These are phyloP conservation scores for Podosphaera aphanis DNA, from an alignment of 2,329 filamentous ascomycete genomes.

Conservation along the genomic window DNA sequence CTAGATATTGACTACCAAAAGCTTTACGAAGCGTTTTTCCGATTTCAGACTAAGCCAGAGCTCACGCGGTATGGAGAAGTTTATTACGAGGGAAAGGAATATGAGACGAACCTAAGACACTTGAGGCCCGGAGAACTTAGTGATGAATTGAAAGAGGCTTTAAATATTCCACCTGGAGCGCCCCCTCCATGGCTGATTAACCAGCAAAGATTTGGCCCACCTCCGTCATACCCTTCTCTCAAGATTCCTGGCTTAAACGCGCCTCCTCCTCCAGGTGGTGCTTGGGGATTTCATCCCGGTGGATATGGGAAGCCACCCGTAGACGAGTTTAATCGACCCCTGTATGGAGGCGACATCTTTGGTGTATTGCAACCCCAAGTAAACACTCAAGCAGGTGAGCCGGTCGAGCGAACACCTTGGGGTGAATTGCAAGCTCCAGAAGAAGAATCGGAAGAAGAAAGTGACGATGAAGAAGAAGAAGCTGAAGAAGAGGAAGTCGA, in stretches of 20 bases:
- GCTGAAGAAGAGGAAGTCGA: conserved; percentile 37
- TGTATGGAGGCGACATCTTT: conserved; percentile 89
- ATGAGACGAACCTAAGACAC: conserved; percentile 81
- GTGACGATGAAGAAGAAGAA: conserved; percentile 46
- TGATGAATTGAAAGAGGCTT: conserved; percentile 71
- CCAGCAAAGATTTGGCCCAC: conserved; percentile 79
- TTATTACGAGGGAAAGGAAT: conserved; percentile 98
- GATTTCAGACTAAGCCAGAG: conserved; percentile 87
- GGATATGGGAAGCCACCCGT: conserved; percentile 91
- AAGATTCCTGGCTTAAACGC: conserved; percentile 90
- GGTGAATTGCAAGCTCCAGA: conserved; percentile 68
- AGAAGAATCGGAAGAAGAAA: conserved; percentile 48
- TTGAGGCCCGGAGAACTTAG: conserved; percentile 75
- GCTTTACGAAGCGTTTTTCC: conserved; percentile 94
- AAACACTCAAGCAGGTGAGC: conserved; percentile 43
- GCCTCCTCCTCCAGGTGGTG: conserved; percentile 65
- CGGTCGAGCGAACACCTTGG: conserved; percentile 73
- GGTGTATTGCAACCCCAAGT: conserved; percentile 45
- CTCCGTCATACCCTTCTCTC: conserved; percentile 83
- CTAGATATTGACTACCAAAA: conserved; percentile 97
- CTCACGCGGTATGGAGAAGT: conserved; percentile 90
- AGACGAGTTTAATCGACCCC: conserved; percentile 73
- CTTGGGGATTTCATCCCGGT: conserved; percentile 88
- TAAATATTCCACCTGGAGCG: conserved; percentile 79
- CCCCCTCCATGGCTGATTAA: conserved; percentile 96